These are phyloP conservation scores for Diaporthe amygdali DNA, from an alignment of 2,329 filamentous ascomycete genomes.

Conservation along the genomic window DNA sequence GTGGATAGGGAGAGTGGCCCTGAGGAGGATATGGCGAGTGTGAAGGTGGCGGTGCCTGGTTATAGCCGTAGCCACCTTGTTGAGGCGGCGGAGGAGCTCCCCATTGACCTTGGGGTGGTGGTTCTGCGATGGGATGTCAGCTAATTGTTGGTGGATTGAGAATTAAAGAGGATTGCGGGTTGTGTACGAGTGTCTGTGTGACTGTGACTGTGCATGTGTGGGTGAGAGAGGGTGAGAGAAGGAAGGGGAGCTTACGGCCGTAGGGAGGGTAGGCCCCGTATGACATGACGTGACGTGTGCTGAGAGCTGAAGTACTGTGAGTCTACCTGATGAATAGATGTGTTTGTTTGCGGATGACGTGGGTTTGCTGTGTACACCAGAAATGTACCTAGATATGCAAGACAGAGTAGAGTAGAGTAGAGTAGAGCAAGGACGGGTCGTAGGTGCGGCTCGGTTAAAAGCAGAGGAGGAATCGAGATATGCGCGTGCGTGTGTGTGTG, in stretches of 20 bases:
- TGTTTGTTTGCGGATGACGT: neutral
- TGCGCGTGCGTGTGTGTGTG: neutral
- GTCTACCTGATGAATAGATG: no score
- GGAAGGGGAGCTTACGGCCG: constrained; percentile 36
- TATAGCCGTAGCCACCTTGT: constrained; percentile 28
- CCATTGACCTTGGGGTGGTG: constrained; percentile 8
- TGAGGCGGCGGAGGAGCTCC: constrained; percentile 30
- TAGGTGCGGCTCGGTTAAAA: no score
- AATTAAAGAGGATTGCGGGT: no score
- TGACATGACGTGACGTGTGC: constrained; percentile 34
- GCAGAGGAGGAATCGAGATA: no score
- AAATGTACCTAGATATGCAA: neutral
- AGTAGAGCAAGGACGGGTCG: neutral
- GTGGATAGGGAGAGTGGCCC: constrained; percentile 17
- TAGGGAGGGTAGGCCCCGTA: constrained; percentile 41
- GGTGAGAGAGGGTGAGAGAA: neutral
- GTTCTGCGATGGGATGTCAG: constrained; percentile 17
- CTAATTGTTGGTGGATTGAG: neutral
- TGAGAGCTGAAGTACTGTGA: no score
- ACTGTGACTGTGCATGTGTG: no score
- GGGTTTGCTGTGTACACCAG: neutral
- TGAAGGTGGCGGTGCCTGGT: constrained; percentile 14
- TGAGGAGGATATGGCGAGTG: constrained; percentile 17
- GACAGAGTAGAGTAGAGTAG: neutral
- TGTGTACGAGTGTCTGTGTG: no score